Conservation (phyloP, 257 asterid genomes). For the Rhazya stricta region DNA sequence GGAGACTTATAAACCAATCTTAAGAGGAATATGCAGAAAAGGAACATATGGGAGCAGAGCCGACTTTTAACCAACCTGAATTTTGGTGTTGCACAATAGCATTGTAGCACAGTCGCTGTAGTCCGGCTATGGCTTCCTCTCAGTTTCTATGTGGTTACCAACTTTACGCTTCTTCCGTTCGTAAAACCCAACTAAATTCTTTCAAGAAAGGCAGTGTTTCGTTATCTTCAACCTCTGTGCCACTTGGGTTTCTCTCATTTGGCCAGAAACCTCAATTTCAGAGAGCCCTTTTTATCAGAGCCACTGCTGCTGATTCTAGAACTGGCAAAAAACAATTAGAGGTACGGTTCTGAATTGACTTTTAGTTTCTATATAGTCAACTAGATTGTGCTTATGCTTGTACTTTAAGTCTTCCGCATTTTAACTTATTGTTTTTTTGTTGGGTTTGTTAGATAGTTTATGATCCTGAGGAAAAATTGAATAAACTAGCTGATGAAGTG, state of each 20-base stretch:
- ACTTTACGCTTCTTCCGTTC: slow-evolving; percentile 28
- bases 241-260: slow-evolving; percentile 29
- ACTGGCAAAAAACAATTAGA: slow-evolving; percentile 52
- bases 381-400: slow-evolving; percentile 3
- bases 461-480: slow-evolving; percentile 54
- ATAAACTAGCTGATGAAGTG: slow-evolving; percentile 78
- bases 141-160: slow-evolving; percentile 50
- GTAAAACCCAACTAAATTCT: slow-evolving; percentile 38
- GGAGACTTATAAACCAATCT: neutral
- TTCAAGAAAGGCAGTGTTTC: slow-evolving; percentile 33
- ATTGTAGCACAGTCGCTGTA: neutral
- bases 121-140: slow-evolving; percentile 48
- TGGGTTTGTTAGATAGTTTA: slow-evolving; percentile 44
- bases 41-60: neutral
- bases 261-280: slow-evolving; percentile 24
- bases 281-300: slow-evolving; percentile 38
- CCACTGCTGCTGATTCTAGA: slow-evolving; percentile 53
- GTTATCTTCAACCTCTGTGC: slow-evolving; percentile 33
- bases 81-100: neutral
- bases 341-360: slow-evolving; percentile 30
- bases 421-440: slow-evolving; percentile 3
- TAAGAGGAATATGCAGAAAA: neutral
- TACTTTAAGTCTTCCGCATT: slow-evolving; percentile 4
- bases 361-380: slow-evolving; percentile 1
- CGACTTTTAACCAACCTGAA: neutral